These are phyloP conservation scores for Ceratocystis harringtonii DNA, from an alignment of 2,329 filamentous ascomycete genomes.

Conservation along the genomic window DNA sequence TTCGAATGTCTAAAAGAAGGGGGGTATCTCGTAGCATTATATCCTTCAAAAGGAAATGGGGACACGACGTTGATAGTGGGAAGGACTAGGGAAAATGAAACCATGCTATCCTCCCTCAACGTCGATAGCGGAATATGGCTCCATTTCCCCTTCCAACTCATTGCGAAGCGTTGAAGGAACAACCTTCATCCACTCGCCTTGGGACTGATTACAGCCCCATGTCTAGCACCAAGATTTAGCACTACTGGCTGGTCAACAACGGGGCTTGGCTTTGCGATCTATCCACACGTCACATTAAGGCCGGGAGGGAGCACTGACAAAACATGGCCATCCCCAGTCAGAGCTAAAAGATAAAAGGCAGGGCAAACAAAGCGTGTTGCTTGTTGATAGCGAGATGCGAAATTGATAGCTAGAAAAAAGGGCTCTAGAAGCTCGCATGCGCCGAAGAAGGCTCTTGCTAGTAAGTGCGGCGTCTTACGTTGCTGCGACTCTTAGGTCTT, in stretches of 20 bases:
- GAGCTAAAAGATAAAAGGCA: background rate
- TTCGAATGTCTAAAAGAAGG: background rate
- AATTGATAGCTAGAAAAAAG: background rate
- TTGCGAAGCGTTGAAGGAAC: constrained; percentile 3
- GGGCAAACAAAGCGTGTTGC: background rate
- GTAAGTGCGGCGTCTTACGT: background rate
- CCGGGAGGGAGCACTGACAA: background rate
- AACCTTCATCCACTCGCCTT: background rate
- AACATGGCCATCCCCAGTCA: background rate
- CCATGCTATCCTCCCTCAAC: background rate
- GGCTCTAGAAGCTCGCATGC: background rate
- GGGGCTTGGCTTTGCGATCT: background rate
- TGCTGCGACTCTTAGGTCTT: no score
- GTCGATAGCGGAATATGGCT: background rate
- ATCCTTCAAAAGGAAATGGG: background rate
- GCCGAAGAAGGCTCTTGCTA: no score
- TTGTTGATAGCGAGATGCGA: background rate
- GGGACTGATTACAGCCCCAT: background rate
- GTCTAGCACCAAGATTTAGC: background rate
- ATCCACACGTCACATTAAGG: background rate
- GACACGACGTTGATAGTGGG: background rate
- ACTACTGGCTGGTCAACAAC: background rate
- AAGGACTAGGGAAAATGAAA: no score
- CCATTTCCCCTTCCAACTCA: background rate
- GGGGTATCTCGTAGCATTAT: background rate